Evolutionary conservation across 106 monocot genomes (phyloP).

Genomic region (Allium sativum): DNA sequence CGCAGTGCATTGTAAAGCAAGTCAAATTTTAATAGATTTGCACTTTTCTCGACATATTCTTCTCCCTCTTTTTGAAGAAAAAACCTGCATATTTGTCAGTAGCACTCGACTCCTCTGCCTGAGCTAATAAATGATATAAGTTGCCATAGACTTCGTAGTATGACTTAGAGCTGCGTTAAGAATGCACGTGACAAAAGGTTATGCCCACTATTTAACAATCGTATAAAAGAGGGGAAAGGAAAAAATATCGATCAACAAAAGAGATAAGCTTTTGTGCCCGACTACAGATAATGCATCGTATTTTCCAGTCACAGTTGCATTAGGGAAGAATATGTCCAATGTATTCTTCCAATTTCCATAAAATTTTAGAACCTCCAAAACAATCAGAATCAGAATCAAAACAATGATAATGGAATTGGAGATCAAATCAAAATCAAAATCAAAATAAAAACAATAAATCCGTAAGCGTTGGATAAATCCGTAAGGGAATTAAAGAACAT

Average conservation of each 20-base stretch:
- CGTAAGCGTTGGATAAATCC: too few relatives aligned
- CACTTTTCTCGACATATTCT: slow-evolving; percentile 92
- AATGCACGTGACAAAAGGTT: slow-evolving; percentile 3
- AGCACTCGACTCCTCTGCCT: slow-evolving; percentile 92
- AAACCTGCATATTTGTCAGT: slow-evolving; percentile 91
- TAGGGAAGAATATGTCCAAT: slow-evolving; percentile 42
- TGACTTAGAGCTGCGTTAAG: slow-evolving; percentile 36
- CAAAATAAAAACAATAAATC: too few relatives aligned
- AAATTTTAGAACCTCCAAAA: slow-evolving; percentile 42
- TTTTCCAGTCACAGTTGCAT: slow-evolving; percentile 24
- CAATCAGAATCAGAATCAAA: too few relatives aligned
- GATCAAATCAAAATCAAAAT: too few relatives aligned
- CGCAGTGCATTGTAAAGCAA: slow-evolving; percentile 82
- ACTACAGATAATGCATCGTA: slow-evolving; percentile 25
- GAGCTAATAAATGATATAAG: slow-evolving; percentile 78
- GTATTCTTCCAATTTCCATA: slow-evolving; percentile 34
- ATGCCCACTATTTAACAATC: neutral
- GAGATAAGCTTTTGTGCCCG: slow-evolving; percentile 20
- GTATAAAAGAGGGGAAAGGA: too few relatives aligned
- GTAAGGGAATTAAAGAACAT: too few relatives aligned
- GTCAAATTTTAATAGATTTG: slow-evolving; percentile 90
- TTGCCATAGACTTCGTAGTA: slow-evolving; percentile 87
- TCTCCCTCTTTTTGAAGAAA: slow-evolving; percentile 89
- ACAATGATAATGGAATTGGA: too few relatives aligned
- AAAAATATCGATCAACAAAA: neutral